phyloP scores from a whole-genome alignment of 2,329 filamentous ascomycete species.

The Botryotinia narcissicola region DNA sequence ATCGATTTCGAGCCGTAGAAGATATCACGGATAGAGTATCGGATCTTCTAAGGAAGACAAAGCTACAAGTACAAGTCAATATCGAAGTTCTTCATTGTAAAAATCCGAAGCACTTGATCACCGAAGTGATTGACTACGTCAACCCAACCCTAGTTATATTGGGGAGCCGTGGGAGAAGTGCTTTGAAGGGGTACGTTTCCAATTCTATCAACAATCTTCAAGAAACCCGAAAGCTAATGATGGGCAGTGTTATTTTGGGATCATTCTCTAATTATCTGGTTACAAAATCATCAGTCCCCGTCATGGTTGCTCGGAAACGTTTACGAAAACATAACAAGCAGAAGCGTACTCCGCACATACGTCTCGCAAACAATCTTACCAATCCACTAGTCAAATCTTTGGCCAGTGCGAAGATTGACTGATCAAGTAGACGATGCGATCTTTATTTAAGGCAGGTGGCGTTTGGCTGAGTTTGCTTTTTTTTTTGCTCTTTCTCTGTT shows the following conservation, averaged over 20 bases:
- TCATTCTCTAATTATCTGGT: conserved; percentile 98
- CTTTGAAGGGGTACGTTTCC: conserved; percentile 75
- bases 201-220: conserved; percentile 18
- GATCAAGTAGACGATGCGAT: not conserved
- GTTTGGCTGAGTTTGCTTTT: not conserved
- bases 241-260: conserved; percentile 76
- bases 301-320: conserved; percentile 95
- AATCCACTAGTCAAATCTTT: conserved; percentile 48
- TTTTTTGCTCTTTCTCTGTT: not conserved
- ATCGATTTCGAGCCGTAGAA: conserved; percentile 76
- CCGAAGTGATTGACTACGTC: conserved; percentile 92
- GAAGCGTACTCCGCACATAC: conserved; percentile 61
- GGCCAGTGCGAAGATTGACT: conserved; percentile 24
- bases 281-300: conserved; percentile 91
- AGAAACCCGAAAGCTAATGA: conserved; percentile 31
- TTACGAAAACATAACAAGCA: conserved; percentile 83
- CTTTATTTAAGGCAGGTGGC: not conserved
- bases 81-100: conserved; percentile 98
- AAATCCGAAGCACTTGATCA: conserved; percentile 92
- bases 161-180: conserved; percentile 85
- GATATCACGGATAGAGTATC: conserved; percentile 81
- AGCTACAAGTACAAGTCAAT: conserved; percentile 86
- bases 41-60: conserved; percentile 84
- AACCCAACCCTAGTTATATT: conserved; percentile 91
- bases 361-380: conserved; percentile 77